A percentile compares a stretch with the other conserved stretches of the same genome.
Evolutionary conservation across 2,329 filamentous ascomycete species (phyloP).

Genomic region (Exophiala oligosperma): DNA sequence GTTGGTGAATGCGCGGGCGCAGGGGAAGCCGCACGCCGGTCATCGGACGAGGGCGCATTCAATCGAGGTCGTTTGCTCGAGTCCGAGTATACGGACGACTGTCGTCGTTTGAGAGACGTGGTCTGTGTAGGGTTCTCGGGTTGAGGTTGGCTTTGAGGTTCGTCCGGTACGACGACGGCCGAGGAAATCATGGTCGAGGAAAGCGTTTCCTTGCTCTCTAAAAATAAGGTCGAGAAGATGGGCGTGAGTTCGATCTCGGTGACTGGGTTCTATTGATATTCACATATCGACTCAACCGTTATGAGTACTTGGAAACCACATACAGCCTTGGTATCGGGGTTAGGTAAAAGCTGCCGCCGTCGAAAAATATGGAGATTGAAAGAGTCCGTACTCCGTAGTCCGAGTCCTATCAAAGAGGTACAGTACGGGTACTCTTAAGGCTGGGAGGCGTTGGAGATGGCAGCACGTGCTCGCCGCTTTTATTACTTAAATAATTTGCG

Average conservation of each 20-base stretch:
- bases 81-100: constrained; percentile 21
- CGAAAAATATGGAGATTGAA: background rate
- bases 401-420: too few species aligned
- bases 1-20: constrained; percentile 30
- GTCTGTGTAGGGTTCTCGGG: constrained; percentile 5
- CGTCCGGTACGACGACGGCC: constrained; percentile 36
- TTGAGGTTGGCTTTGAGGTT: constrained; percentile 8
- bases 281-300: background rate
- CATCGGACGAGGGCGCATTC: constrained; percentile 23
- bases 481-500: background rate
- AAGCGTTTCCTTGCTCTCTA: too few species aligned
- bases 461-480: constrained; percentile 9
- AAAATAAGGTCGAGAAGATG: too few species aligned
- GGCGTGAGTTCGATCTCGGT: too few species aligned
- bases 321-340: constrained; percentile 6
- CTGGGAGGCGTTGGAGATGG: background rate
- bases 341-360: constrained; percentile 4
- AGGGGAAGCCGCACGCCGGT: constrained; percentile 46
- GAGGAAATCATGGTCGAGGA: constrained; percentile 35
- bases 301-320: background rate
- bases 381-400: too few species aligned
- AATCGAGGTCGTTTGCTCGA: constrained; percentile 23
- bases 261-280: too few species aligned
- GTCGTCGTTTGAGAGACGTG: constrained; percentile 22
- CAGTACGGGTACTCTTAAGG: too few species aligned